Evolutionary conservation across 148 eudicot species (phyloP).

Genomic region (Rhododendron vialii): DNA sequence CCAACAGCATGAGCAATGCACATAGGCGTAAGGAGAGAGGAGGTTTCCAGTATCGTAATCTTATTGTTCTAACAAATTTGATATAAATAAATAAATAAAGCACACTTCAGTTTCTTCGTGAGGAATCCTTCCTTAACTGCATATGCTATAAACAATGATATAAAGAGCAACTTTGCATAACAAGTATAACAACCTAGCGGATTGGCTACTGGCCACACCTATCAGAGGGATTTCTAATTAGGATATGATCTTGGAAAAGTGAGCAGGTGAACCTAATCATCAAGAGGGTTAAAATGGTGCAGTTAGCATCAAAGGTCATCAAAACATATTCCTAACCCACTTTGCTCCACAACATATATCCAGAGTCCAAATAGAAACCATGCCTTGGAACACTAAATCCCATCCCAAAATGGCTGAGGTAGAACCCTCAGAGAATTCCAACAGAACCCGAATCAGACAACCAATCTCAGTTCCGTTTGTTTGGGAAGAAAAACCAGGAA

Average conservation of each 20-base stretch:
- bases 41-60: too few relatives aligned
- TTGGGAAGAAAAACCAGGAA: conserved; percentile 93
- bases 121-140: neutral
- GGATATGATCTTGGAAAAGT: conserved; percentile 1
- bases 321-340: conserved; percentile 32
- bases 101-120: neutral
- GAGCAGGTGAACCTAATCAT: conserved; percentile 40
- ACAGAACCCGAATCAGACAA: conserved; percentile 38
- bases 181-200: neutral
- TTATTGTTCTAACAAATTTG: too few relatives aligned
- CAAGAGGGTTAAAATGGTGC: conserved; percentile 20
- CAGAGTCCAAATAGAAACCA: neutral
- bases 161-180: neutral
- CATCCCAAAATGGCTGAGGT: conserved; percentile 40
- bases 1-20: too few relatives aligned
- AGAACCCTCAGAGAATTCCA: conserved; percentile 15
- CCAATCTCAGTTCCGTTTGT: conserved; percentile 64
- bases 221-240: neutral
- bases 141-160: neutral
- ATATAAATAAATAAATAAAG: neutral
- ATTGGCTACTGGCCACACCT: conserved; percentile 3
- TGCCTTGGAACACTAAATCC: neutral
- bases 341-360: conserved; percentile 2
- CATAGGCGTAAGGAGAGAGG: too few relatives aligned
- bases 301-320: conserved; percentile 12